These are phyloP conservation scores for Vitis vinifera DNA, from an alignment of 164 flowering plant species.

Conservation along the genomic window ASM3070453v1 NC_081821.1:1528001-1528500, in stretches of 20 bases:
- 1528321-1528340: constrained; percentile 72
- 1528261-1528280: constrained; percentile 47
- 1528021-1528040: too few relatives aligned
- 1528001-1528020: too few relatives aligned
- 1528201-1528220: neutral
- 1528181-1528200: neutral
- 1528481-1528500: too few relatives aligned
- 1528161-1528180: neutral
- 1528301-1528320: constrained; percentile 85
- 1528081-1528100: neutral
- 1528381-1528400: neutral
- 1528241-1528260: constrained; percentile 2
- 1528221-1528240: neutral
- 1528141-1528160: neutral
- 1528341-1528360: neutral
- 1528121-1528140: neutral
- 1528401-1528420: neutral
- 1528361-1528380: neutral
- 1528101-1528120: neutral
- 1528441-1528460: neutral
- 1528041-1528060: neutral
- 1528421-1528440: neutral
- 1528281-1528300: constrained; percentile 72
- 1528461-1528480: too few relatives aligned
- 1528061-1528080: too few relatives aligned